phyloP scores from a whole-genome alignment of 139 green algal genomes.

The Pedinophyceae sp. region DNA sequence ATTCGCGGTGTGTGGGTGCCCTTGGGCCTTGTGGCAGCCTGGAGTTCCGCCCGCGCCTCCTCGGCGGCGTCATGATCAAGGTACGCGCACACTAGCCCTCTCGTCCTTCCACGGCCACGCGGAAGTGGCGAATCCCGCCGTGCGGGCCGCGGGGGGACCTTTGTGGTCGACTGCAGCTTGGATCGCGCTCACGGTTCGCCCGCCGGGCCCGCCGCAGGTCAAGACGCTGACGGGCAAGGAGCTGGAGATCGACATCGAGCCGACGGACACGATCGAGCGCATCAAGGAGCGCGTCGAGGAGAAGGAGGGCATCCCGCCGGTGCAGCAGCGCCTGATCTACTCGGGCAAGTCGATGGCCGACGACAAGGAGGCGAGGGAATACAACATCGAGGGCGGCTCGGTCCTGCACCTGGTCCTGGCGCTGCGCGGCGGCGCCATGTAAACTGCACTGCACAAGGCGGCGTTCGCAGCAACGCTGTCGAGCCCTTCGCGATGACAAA shows the following conservation, averaged over 20 bases:
- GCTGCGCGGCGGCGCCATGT: constrained; percentile 2
- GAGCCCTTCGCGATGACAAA: no score
- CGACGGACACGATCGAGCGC: constrained; percentile 84
- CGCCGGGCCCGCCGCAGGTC: constrained; percentile 8
- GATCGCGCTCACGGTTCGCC: not conserved
- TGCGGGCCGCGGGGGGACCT: no score
- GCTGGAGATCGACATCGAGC: constrained; percentile 99
- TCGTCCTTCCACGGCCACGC: not conserved
- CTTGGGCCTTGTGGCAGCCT: no score
- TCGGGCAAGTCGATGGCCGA: constrained; percentile 97
- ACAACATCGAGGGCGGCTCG: constrained; percentile 96
- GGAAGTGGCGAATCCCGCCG: not conserved
- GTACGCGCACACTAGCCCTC: not conserved
- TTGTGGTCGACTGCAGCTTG: no score
- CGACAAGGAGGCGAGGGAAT: constrained; percentile 93
- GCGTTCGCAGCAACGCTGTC: no score
- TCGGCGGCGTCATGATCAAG: not conserved
- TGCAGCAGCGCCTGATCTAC: constrained; percentile 76
- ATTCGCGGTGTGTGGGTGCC: no score
- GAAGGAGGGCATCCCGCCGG: constrained; percentile 97
- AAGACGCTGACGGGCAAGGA: constrained; percentile 99
- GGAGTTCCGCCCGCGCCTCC: not conserved
- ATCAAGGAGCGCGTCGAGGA: constrained; percentile 99
- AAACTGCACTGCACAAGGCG: no score
- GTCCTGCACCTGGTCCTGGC: constrained; percentile 85